Conservation (phyloP, 2,329 filamentous ascomycete genomes). For the Bipolaris bicolor region DNA sequence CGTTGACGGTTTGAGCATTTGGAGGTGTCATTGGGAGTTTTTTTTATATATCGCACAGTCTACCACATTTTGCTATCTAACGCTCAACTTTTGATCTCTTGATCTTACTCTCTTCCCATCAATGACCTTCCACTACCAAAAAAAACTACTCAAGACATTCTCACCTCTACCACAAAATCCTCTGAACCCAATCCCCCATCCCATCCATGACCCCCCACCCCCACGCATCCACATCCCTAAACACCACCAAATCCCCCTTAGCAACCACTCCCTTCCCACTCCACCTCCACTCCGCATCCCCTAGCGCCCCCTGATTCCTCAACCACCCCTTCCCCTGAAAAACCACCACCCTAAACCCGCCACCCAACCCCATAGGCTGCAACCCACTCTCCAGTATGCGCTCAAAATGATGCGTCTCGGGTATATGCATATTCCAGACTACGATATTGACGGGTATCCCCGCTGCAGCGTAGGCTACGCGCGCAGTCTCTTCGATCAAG, state of each 20-base stretch:
- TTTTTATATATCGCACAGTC: neutral
- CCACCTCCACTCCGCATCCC: neutral
- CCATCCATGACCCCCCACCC: neutral
- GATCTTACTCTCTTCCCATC: neutral
- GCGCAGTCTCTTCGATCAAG: slow-evolving; percentile 6
- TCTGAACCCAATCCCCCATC: neutral
- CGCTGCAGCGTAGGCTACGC: neutral
- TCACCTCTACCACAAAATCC: neutral
- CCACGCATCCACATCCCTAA: neutral
- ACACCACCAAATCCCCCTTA: neutral
- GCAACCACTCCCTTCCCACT: neutral
- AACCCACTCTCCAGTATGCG: slow-evolving; percentile 8
- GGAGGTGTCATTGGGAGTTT: slow-evolving; percentile 6
- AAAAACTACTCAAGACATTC: too few relatives aligned
- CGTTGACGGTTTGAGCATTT: neutral
- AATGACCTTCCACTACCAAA: too few relatives aligned
- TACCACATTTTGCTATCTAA: neutral
- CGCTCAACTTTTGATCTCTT: neutral
- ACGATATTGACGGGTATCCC: slow-evolving; percentile 6
- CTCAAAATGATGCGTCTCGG: slow-evolving; percentile 10
- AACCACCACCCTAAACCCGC: slow-evolving; percentile 7
- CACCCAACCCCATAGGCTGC: slow-evolving; percentile 8
- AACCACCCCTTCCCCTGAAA: slow-evolving; percentile 6
- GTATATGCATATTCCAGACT: slow-evolving; percentile 18
- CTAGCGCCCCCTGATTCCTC: neutral